phyloP scores from a whole-genome alignment of 805 yeast genomes.

The Zygosaccharomyces rouxii region DNA sequence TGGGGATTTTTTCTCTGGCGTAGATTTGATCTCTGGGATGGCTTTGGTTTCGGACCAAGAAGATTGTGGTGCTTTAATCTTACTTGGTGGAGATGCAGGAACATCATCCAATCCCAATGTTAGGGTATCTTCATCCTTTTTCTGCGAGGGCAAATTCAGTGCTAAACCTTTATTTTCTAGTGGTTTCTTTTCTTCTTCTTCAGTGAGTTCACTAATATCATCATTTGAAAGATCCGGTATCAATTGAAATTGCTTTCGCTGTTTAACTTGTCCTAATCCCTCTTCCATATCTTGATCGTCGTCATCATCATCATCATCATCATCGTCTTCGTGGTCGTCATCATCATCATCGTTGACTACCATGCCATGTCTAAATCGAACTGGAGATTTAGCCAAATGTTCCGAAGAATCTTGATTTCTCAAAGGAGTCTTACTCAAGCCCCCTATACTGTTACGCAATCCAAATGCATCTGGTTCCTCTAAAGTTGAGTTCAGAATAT shows the following conservation, averaged over 20 bases:
- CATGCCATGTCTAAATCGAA: constrained; percentile 17
- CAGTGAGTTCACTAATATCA: not conserved
- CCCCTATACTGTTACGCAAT: constrained; percentile 5
- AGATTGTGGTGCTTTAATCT: not conserved
- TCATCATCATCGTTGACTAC: constrained; percentile 12
- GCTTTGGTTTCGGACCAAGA: not conserved
- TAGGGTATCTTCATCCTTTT: constrained; percentile 14
- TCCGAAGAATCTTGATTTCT: constrained; percentile 16
- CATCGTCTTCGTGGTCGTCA: not conserved
- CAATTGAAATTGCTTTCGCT: not conserved
- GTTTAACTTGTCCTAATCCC: not conserved
- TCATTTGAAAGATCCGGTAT: not conserved
- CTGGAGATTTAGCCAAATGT: constrained; percentile 19
- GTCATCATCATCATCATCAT: not conserved
- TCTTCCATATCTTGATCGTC: not conserved
- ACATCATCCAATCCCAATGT: constrained; percentile 10
- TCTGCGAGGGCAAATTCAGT: constrained; percentile 8
- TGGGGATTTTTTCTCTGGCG: not conserved
- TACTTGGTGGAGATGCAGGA: not conserved
- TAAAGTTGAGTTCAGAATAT: constrained; percentile 22
- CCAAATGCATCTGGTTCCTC: constrained; percentile 5
- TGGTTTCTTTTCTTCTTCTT: not conserved
- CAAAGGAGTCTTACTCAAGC: constrained; percentile 21
- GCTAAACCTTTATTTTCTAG: constrained; percentile 10
- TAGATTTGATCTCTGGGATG: too few species aligned